Evolutionary conservation across 2,329 filamentous ascomycete species (phyloP).

Genomic region (Epichloe gansuensis): DNA sequence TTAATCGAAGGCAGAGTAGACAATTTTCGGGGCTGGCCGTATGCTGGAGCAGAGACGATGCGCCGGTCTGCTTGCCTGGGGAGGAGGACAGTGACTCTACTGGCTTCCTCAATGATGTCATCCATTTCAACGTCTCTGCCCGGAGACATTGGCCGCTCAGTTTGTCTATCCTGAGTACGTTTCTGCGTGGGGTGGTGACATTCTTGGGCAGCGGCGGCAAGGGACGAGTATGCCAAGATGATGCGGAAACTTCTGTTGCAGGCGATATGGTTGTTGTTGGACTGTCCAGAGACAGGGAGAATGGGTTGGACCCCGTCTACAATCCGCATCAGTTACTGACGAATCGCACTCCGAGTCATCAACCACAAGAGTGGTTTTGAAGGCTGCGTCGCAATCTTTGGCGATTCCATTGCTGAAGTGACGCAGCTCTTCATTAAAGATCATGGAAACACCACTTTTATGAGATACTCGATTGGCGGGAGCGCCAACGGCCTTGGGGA

Average conservation of each 20-base stretch:
- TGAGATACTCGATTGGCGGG: conserved; percentile 4
- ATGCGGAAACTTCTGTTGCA: conserved; percentile 17
- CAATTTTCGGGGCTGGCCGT: conserved; percentile 26
- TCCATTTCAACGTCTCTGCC: conserved; percentile 13
- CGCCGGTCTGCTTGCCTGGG: conserved; percentile 30
- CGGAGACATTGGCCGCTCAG: conserved; percentile 14
- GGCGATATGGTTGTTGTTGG: conserved; percentile 15
- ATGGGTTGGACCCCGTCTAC: conserved; percentile 26
- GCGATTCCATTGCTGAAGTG: conserved; percentile 78
- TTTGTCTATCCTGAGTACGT: conserved; percentile 9
- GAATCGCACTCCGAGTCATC: conserved; percentile 23
- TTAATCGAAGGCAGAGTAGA: conserved; percentile 36
- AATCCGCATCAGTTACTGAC: conserved; percentile 21
- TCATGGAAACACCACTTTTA: conserved; percentile 18
- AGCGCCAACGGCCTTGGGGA: conserved; percentile 15
- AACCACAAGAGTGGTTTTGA: conserved; percentile 52
- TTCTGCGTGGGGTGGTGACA: conserved; percentile 11
- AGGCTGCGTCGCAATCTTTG: conserved; percentile 84
- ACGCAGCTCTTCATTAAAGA: conserved; percentile 61
- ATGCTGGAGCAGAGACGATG: conserved; percentile 38
- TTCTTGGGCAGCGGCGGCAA: conserved; percentile 36
- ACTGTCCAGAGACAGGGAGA: conserved; percentile 29
- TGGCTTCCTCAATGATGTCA: conserved; percentile 14
- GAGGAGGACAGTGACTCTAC: conserved; percentile 19
- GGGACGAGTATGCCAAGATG: conserved; percentile 36